Conservation (phyloP, 2,329 filamentous ascomycete species). For the Diaporthe batatas region DNA sequence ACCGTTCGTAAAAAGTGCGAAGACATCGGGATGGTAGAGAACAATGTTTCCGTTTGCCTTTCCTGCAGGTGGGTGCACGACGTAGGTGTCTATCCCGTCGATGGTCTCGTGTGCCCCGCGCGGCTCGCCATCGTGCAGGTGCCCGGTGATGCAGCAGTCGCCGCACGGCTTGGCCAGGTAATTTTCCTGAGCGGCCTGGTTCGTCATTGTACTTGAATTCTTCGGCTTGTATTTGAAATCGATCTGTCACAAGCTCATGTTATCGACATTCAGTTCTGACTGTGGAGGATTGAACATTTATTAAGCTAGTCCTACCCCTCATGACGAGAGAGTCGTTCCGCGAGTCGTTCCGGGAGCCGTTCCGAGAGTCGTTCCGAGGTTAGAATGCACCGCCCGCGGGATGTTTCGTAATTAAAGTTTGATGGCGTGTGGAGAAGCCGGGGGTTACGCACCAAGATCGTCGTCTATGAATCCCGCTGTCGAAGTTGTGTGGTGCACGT, state of each 20-base stretch:
- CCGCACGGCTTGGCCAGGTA: slow-evolving; percentile 52
- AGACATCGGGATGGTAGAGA: slow-evolving; percentile 61
- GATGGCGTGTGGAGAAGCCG: slow-evolving; percentile 2
- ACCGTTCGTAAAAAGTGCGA: slow-evolving; percentile 58
- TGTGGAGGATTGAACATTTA: background rate
- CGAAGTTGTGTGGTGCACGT: too few relatives aligned
- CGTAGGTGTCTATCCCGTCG: slow-evolving; percentile 55
- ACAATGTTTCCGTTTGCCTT: slow-evolving; percentile 57
- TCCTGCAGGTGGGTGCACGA: slow-evolving; percentile 46
- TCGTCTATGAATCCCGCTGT: too few relatives aligned
- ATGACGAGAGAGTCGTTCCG: background rate
- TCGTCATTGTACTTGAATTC: background rate
- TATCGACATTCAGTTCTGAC: background rate
- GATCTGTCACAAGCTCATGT: background rate
- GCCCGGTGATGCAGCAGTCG: slow-evolving; percentile 55
- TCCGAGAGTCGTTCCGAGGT: background rate
- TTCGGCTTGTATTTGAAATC: background rate
- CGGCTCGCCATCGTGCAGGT: slow-evolving; percentile 54
- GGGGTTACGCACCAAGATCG: background rate
- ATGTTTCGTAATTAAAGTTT: too few relatives aligned
- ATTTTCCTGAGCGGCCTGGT: background rate
- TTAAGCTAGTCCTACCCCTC: background rate
- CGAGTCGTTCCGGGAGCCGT: too few relatives aligned
- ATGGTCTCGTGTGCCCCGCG: slow-evolving; percentile 52
- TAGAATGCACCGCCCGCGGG: slow-evolving; percentile 19